Percentiles rank a stretch among this genome's conserved stretches.
phyloP scores from a whole-genome alignment of 169 alveolate genomes.

The Eimeria sp. region DNA sequence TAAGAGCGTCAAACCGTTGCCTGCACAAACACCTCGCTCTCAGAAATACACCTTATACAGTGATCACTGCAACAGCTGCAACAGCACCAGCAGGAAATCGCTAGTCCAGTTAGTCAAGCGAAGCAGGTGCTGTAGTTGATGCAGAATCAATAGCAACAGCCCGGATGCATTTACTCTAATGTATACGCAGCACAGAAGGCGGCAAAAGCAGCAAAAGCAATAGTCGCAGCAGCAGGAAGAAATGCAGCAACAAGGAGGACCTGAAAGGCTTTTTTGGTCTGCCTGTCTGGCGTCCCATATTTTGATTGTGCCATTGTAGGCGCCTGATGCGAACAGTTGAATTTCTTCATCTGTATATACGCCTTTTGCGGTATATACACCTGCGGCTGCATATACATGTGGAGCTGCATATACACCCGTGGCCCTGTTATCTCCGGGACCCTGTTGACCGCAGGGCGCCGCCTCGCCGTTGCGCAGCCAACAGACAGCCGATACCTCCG shows the following conservation, averaged over 20 bases:
- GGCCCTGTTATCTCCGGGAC: neutral
- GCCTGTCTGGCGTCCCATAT: constrained; percentile 77
- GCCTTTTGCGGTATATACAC: constrained; percentile 8
- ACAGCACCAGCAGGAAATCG: constrained; percentile 4
- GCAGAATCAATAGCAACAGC: neutral
- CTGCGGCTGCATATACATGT: constrained; percentile 10
- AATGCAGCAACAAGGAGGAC: neutral
- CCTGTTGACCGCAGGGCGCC: constrained; percentile 19
- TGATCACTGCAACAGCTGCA: neutral
- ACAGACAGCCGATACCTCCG: constrained; percentile 81
- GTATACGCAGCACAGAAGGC: neutral
- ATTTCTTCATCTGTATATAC: constrained; percentile 28
- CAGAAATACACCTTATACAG: neutral
- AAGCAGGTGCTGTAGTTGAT: neutral
- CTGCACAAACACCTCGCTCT: constrained; percentile 22
- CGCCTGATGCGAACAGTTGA: constrained; percentile 75
- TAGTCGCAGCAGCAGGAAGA: constrained; percentile 1
- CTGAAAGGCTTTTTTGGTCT: constrained; percentile 41
- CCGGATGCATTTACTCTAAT: neutral
- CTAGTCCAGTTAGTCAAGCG: neutral
- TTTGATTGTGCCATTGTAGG: constrained; percentile 80
- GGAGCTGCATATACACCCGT: constrained; percentile 43
- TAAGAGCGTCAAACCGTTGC: constrained; percentile 70
- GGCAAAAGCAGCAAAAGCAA: constrained; percentile 21
- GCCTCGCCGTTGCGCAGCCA: constrained; percentile 80